phyloP scores from a whole-genome alignment of 2,329 filamentous ascomycete genomes.

The Pleurostoma richardsiae region DNA sequence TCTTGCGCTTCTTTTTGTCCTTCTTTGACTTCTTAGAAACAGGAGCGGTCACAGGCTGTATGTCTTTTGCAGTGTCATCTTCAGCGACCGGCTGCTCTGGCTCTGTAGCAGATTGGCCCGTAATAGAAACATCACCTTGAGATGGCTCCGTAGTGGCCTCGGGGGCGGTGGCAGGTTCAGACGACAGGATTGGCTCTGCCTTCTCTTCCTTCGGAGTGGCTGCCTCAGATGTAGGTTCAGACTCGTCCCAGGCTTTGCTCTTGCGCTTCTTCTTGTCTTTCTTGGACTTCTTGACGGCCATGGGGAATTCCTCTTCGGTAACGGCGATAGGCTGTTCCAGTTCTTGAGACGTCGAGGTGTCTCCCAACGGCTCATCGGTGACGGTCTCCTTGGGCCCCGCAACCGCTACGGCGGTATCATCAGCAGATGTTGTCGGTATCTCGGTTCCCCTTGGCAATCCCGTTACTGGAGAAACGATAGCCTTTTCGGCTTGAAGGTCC shows the following conservation, averaged over 20 bases:
- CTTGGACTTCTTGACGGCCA: conserved; percentile 24
- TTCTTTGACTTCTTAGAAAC: conserved; percentile 1
- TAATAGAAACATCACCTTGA: too few species aligned
- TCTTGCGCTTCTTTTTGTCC: not conserved
- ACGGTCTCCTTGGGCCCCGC: too few species aligned
- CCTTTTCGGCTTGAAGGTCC: too few species aligned
- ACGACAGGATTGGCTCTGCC: not conserved
- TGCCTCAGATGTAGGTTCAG: conserved; percentile 1
- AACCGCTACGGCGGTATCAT: too few species aligned
- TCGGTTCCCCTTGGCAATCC: too few species aligned
- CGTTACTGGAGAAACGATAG: too few species aligned
- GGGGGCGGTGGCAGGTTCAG: too few species aligned
- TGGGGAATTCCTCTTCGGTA: conserved; percentile 10
- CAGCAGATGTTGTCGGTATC: too few species aligned
- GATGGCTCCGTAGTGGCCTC: too few species aligned
- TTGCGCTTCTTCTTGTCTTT: conserved; percentile 18
- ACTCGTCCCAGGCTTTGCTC: conserved; percentile 2
- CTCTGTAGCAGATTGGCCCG: too few species aligned
- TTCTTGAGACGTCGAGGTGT: conserved; percentile 13
- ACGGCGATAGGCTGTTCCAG: conserved; percentile 5
- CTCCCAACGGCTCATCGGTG: too few species aligned
- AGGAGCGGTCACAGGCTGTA: not conserved
- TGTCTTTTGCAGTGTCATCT: not conserved
- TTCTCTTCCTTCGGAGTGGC: not conserved
- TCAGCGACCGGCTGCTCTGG: not conserved